Evolutionary conservation across 208 protist genomes (phyloP).

Genomic region (Leishmania braziliensis): DNA sequence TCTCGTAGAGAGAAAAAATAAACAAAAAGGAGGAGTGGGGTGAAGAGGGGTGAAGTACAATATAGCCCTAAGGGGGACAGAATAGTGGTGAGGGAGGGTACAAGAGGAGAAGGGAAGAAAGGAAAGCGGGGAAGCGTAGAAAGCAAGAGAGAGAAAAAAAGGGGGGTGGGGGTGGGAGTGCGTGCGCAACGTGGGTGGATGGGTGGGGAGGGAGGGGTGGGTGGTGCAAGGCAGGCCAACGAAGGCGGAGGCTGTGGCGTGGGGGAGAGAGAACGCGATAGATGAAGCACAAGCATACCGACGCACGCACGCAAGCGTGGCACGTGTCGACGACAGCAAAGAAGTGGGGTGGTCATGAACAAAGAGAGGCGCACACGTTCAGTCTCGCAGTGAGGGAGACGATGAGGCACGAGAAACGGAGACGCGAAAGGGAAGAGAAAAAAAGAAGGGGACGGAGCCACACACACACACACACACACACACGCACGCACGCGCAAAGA

Average conservation of each 20-base stretch:
- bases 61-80: background rate
- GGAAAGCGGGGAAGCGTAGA: background rate
- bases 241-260: background rate
- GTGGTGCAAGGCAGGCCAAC: too few species aligned
- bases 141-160: background rate
- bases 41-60: background rate
- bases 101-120: background rate
- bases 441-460: background rate
- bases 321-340: background rate
- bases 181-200: background rate
- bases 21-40: background rate
- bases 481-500: background rate
- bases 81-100: background rate
- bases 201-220: too few species aligned
- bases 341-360: background rate
- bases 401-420: background rate
- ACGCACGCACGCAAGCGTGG: background rate
- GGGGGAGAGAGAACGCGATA: background rate
- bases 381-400: background rate
- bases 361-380: background rate
- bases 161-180: background rate
- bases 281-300: background rate
- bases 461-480: background rate
- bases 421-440: background rate
- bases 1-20: background rate